Base-by-base conservation (phyloP, 352 stramenopile genomes). In the Pythium brachiatum region DNA sequence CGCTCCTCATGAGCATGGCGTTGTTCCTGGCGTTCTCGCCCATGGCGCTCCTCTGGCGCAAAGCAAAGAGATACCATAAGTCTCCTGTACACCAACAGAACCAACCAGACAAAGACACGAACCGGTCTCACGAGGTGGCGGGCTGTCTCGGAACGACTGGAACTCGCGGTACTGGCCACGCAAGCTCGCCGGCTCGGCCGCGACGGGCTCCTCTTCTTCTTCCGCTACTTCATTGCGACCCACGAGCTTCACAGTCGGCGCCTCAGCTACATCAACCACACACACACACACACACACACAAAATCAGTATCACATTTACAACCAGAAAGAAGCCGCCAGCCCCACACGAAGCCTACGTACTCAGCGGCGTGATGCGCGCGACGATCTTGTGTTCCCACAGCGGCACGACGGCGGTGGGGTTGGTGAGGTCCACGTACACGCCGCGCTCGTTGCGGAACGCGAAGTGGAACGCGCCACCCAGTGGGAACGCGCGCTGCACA, bases 391-490 rank as follows among this genome's bases (percentile, higher is more conserved):
- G 78, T 1, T 79, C 81, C 46, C 73, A 84, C 46, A 75, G 75
- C 16, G 84, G 83, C 56, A 95, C 79, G 32, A 76, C 56, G 2
- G 82, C 81, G 46, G 74, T 73, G 29, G 83, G 83, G 60, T 91
- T 89, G 0, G 78, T 88, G 29, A 93, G 73, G 54, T 92, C 81
- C 18, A 92, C 57, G 58, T 76, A 93, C 25, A 83, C 70, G 26
- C 82, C 83, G 12, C 80, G 69, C 12, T 89, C 72, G 61, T 89
- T 88, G 34, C 76, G 79, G 64, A 95, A 95, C 21, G 81, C 72
- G 47, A 93, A 95, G 60, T 92, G 83, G 60, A 79, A 92, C 38
- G 66, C 71, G 23, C 56, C 73, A 34, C 81, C 86, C 3, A 95
- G 69, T 13, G 86, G 86, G 64, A 92, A 95, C 18, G 82, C 81